Evolutionary conservation across 495 filamentous ascomycete species (phyloP).

Genomic region (Hyaloscypha hepaticicola): DNA sequence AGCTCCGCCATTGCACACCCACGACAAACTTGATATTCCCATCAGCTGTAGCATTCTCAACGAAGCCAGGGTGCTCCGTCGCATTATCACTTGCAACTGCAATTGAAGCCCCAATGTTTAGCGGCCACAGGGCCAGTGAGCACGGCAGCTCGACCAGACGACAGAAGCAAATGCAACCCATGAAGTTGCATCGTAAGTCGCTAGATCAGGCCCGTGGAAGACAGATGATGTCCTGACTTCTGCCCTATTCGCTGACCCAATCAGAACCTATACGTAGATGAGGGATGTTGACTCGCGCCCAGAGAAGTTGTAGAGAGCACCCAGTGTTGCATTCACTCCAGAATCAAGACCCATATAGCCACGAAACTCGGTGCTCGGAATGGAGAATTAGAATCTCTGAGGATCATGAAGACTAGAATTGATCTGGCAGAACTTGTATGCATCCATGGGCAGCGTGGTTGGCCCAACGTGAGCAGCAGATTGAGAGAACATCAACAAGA

Average conservation of each 20-base stretch:
- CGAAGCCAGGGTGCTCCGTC: neutral
- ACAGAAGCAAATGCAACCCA: conserved; percentile 26
- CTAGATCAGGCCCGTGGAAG: conserved; percentile 3
- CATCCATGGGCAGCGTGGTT: conserved; percentile 28
- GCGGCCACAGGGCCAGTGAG: conserved; percentile 27
- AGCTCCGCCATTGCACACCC: neutral
- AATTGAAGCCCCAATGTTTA: conserved; percentile 40
- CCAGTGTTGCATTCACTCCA: conserved; percentile 32
- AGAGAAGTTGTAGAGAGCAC: conserved; percentile 38
- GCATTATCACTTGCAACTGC: neutral
- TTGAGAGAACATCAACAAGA: conserved; percentile 35
- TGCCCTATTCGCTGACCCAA: neutral
- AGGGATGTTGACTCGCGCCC: conserved; percentile 8
- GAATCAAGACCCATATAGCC: conserved; percentile 34
- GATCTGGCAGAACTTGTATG: conserved; percentile 39
- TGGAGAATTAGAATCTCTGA: conserved; percentile 38
- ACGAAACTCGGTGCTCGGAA: conserved; percentile 35
- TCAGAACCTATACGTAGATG: neutral
- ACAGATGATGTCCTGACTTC: neutral
- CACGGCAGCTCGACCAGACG: conserved; percentile 36
- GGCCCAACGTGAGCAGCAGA: conserved; percentile 39
- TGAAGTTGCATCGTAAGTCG: conserved; percentile 34
- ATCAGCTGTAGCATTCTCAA: neutral
- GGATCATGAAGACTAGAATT: conserved; percentile 40
- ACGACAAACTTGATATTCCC: neutral